Base-by-base conservation (phyloP, 805 yeast genomes). In the Zygosaccharomyces kombuchaensis region DNA sequence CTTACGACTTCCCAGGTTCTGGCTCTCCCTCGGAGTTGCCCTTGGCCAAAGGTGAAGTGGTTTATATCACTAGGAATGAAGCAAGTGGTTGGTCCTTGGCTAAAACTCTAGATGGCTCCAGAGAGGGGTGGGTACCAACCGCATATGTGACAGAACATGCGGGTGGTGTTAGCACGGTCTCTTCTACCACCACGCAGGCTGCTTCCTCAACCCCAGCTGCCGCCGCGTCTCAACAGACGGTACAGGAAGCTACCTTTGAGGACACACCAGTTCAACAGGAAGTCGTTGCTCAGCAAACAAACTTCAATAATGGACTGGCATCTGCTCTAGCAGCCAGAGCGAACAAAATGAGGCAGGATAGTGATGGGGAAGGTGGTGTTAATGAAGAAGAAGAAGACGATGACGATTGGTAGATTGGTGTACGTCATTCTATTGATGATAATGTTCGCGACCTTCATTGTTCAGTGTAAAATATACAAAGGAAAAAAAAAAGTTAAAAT, bases 51-150 rank as follows among this genome's bases (percentile, higher is more conserved):
- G 96, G 86, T 48, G 85, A 86, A 36, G 71, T 87, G 38, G 81
- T 91, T 30, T 80, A 80, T 50, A 79, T 93, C 27, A 69, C 81
- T 2, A 82, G 77, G 59, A 80, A 84, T 52, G 87, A 84, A 46
- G 81, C 82, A 37, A 90, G 87, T 51, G 96, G 96, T 13, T 93
- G 99, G 99, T 91, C 96, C 57, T 73, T 93, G 47, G 97, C 89
- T 8, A 85, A 84, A 62, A 73, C 80, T 27, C 63, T 83, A 50
- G 90, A 84, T 58, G 93, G 86, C 34, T 60, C 82, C 1, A 77
- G 72, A 46, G 93, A 89, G 63, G 99, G 99, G 4, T 93, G 99
- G 99, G 91, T 93, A 9, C 99, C 99, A 10, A 84, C 93, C 17
- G 86, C 90, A n/a, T 93, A 90, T 62, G 80, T 91, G 59, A 80